Evolutionary conservation across 75 land plant genomes (phyloP).

Genomic region (Pinus albicaulis): DNA sequence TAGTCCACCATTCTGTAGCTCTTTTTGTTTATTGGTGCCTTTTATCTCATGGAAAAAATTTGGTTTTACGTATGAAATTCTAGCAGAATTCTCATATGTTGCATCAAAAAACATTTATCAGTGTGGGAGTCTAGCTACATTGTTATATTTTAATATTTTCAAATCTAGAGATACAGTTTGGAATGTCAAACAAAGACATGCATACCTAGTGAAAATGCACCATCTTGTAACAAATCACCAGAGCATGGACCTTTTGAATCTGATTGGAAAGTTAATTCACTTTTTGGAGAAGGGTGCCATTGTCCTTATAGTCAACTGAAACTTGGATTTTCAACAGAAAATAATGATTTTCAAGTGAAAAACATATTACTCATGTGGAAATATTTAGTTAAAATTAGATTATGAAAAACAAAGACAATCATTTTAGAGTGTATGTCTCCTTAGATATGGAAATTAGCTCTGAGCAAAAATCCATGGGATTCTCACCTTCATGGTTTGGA

Average conservation of each 20-base stretch:
- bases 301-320: too few relatives aligned
- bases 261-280: too few relatives aligned
- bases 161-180: constrained; percentile 3
- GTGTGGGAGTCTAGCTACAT: not conserved
- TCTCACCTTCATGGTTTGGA: too few relatives aligned
- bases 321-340: too few relatives aligned
- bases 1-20: constrained; percentile 23
- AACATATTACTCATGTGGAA: too few relatives aligned
- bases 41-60: constrained; percentile 10
- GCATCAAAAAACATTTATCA: not conserved
- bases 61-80: constrained; percentile 8
- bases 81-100: constrained; percentile 5
- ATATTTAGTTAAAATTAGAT: too few relatives aligned
- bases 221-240: not conserved
- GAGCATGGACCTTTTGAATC: constrained; percentile 3
- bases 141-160: constrained; percentile 2
- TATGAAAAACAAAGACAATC: too few relatives aligned
- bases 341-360: too few relatives aligned
- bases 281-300: too few relatives aligned
- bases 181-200: not conserved
- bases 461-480: too few relatives aligned
- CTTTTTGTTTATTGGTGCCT: constrained; percentile 25
- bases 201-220: not conserved
- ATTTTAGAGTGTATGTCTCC: too few relatives aligned
- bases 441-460: too few relatives aligned